Evolutionary conservation across 345 rosid genomes (phyloP).

Genomic region (Trapa incisa): DNA sequence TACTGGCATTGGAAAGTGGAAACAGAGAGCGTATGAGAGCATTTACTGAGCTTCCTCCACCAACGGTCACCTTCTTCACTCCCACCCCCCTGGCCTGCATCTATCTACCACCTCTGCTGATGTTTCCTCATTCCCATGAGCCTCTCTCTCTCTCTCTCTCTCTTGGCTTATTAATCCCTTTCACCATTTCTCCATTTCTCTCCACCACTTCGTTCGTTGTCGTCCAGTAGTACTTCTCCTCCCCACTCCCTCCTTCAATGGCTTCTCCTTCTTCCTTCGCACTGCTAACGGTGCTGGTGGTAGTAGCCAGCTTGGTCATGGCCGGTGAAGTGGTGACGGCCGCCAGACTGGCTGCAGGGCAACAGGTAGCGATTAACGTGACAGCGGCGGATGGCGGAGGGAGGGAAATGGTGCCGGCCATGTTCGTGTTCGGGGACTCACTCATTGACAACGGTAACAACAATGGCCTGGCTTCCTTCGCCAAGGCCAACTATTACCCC

Average conservation of each 20-base stretch:
- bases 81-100: not conserved
- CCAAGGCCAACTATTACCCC: constrained; percentile 89
- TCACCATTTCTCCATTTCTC: not conserved
- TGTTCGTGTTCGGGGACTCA: constrained; percentile 92
- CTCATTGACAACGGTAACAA: constrained; percentile 92
- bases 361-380: not conserved
- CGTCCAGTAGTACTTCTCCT: no score
- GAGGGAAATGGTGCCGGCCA: constrained; percentile 58
- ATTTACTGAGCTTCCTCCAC: constrained; percentile 31
- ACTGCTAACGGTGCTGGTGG: constrained; percentile 6
- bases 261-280: not conserved
- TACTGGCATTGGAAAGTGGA: not conserved
- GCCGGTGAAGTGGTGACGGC: not conserved
- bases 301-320: not conserved
- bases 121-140: constrained; percentile 1
- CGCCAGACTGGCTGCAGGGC: not conserved
- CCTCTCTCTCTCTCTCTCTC: constrained; percentile 5
- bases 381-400: constrained; percentile 5
- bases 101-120: not conserved
- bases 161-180: no score
- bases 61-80: constrained; percentile 12
- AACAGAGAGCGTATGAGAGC: constrained; percentile 28
- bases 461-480: constrained; percentile 67
- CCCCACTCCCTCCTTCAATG: not conserved
- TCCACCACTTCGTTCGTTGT: constrained; percentile 2